These are phyloP conservation scores for Pichia insulana DNA, from an alignment of 805 yeast genomes.

Conservation along the genomic window DNA sequence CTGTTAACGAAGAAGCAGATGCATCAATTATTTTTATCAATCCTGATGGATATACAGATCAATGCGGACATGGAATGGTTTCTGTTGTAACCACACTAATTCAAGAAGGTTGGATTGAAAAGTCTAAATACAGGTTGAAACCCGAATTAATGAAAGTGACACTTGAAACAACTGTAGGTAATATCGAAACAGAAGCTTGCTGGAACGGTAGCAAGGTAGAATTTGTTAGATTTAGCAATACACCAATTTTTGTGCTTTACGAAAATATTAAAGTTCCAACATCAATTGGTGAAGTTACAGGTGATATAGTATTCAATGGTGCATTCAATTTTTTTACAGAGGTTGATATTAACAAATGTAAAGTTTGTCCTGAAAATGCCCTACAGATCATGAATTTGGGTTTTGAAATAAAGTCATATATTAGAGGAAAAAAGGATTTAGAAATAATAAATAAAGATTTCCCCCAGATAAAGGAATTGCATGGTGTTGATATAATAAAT, in stretches of 20 bases:
- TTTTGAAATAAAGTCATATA: slow-evolving; percentile 14
- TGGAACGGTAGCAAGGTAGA: slow-evolving; percentile 21
- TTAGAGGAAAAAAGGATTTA: slow-evolving; percentile 8
- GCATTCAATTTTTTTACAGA: slow-evolving; percentile 21
- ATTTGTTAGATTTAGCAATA: slow-evolving; percentile 19
- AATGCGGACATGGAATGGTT: slow-evolving; percentile 25
- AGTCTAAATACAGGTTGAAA: slow-evolving; percentile 13
- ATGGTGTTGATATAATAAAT: slow-evolving; percentile 18
- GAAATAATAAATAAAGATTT: slow-evolving; percentile 16
- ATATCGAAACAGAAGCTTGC: slow-evolving; percentile 15
- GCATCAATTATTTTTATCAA: slow-evolving; percentile 21
- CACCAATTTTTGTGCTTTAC: slow-evolving; percentile 18
- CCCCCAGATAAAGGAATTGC: slow-evolving; percentile 18
- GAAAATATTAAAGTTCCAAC: slow-evolving; percentile 13
- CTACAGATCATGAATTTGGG: slow-evolving; percentile 15
- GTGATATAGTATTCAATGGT: slow-evolving; percentile 23
- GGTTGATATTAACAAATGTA: slow-evolving; percentile 7
- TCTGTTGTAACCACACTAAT: slow-evolving; percentile 19
- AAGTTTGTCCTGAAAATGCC: slow-evolving; percentile 17
- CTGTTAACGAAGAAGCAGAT: slow-evolving; percentile 17
- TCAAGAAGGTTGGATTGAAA: slow-evolving; percentile 15
- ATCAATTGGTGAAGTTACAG: slow-evolving; percentile 14
- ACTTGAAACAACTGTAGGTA: slow-evolving; percentile 23
- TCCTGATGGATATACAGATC: slow-evolving; percentile 24
- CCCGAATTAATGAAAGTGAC: slow-evolving; percentile 17